Base-by-base conservation (phyloP, 805 yeast species). In the Metschnikowia anglica region DNA sequence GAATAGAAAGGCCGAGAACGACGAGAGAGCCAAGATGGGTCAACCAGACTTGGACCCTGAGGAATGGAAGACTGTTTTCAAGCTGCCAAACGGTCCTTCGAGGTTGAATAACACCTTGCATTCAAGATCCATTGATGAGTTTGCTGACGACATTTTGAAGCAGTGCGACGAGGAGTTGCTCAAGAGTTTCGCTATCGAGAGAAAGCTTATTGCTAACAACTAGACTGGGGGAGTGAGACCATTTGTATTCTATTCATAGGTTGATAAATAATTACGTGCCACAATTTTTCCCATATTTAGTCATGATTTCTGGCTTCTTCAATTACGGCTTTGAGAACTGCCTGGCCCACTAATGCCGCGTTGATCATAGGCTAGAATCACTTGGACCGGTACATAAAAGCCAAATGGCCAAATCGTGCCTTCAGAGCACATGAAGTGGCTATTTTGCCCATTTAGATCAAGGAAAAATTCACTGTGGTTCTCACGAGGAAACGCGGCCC, bases 1-100 rank as follows among this genome's bases (percentile, higher is more conserved):
- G 57, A 80, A 79, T 62, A 71, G 85, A 59, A 76, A 77, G 62
- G 71, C 75, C 46, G 90, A 84, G 54, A 83, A 84, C 64, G 71
- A 73, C 31, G 77, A 73, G 52, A 74, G 85, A 49, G 76, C 76
- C 42, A 77, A 79, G 58, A 64, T 60, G 27, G 83, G 85, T 43
- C 79, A 81, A 58, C 70, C 74, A 36, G 74, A 70, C 41, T 62
- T 75, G 53, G 76, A 75, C 55, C 77, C 80, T 35, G 69, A 74
- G 37, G 89, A 81, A 59, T 85, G 89, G 89, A 76, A 74, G 55
- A 63, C 76, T 34, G 65, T 77, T 26, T 83, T 79, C 70, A 80
- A 75, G 60, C 74, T 83, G 50, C 89, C 90, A 20, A 75, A 68
- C 34, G 89, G 83, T 61, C 91, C 95, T 24, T 79, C 87, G 15